Conservation (phyloP, 2,329 filamentous ascomycete genomes). For the Fusarium newnesense region DNA sequence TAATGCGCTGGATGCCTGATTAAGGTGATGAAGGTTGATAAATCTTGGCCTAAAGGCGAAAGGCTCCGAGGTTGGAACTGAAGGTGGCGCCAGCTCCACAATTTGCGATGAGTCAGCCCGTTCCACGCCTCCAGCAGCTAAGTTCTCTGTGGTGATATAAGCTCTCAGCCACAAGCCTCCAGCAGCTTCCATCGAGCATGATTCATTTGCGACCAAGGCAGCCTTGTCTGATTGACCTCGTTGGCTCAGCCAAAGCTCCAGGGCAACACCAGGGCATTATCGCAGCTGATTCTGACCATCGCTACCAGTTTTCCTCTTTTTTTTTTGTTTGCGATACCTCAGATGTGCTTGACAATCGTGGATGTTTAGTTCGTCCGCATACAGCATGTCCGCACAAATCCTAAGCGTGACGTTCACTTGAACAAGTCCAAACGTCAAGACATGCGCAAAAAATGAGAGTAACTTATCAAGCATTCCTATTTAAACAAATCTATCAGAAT, state of each 20-base stretch:
- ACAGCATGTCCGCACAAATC: neutral
- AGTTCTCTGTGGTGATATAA: neutral
- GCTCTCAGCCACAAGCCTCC: neutral
- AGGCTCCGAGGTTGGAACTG: accelerated
- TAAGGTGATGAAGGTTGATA: neutral
- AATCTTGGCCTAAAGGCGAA: neutral
- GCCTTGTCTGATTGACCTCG: neutral
- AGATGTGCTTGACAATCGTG: neutral
- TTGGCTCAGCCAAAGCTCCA: neutral
- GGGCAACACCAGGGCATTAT: neutral
- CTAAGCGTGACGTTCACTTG: neutral
- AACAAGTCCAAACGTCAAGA: neutral
- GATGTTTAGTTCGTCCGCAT: neutral
- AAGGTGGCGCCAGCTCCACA: neutral
- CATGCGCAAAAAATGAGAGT: too few species aligned
- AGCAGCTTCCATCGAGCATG: neutral
- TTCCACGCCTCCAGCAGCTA: accelerated
- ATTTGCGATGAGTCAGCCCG: neutral
- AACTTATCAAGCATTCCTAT: neutral
- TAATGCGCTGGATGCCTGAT: neutral
- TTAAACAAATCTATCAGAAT: neutral
- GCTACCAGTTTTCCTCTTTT: neutral
- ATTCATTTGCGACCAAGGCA: neutral
- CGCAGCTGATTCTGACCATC: neutral
- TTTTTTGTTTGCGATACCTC: neutral